Evolutionary conservation across 805 yeast species (phyloP).

Genomic region (Wickerhamomyces sydowiorum): DNA sequence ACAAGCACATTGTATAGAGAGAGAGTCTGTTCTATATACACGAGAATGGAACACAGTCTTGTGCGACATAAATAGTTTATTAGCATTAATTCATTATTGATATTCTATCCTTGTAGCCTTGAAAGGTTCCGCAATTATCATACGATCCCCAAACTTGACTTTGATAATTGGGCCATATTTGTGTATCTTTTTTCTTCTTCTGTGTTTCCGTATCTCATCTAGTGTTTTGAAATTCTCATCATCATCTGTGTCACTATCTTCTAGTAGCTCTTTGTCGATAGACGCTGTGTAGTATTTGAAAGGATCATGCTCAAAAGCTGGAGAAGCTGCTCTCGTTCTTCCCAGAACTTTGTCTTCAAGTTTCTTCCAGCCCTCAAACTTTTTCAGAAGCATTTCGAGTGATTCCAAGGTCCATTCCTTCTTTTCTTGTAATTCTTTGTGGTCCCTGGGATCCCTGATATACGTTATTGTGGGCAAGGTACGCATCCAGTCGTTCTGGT

Average conservation of each 20-base stretch:
- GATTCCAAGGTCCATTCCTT: slow-evolving; percentile 49
- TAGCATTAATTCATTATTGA: not conserved
- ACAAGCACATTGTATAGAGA: not conserved
- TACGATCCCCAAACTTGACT: slow-evolving; percentile 15
- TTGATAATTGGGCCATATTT: slow-evolving; percentile 20
- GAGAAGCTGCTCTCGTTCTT: slow-evolving; percentile 4
- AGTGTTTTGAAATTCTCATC: slow-evolving; percentile 16
- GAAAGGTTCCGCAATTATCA: slow-evolving; percentile 22
- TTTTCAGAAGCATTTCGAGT: slow-evolving; percentile 16
- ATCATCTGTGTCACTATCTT: slow-evolving; percentile 23
- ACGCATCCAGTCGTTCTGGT: slow-evolving; percentile 40
- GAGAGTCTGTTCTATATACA: not conserved
- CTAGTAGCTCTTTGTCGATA: slow-evolving; percentile 17
- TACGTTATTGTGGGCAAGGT: slow-evolving; percentile 41
- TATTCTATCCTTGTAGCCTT: slow-evolving; percentile 16
- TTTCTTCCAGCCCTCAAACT: slow-evolving; percentile 16
- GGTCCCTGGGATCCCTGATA: slow-evolving; percentile 40
- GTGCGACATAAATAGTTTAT: no score
- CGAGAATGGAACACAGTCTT: no score
- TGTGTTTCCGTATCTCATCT: slow-evolving; percentile 11
- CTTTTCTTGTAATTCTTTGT: slow-evolving; percentile 44
- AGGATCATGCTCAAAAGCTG: slow-evolving; percentile 2
- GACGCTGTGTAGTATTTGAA: slow-evolving; percentile 13
- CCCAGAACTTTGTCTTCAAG: slow-evolving; percentile 20
- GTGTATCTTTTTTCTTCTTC: slow-evolving; percentile 6